phyloP scores from a whole-genome alignment of 805 yeast species.

The Saccharomycopsis schoenii region DNA sequence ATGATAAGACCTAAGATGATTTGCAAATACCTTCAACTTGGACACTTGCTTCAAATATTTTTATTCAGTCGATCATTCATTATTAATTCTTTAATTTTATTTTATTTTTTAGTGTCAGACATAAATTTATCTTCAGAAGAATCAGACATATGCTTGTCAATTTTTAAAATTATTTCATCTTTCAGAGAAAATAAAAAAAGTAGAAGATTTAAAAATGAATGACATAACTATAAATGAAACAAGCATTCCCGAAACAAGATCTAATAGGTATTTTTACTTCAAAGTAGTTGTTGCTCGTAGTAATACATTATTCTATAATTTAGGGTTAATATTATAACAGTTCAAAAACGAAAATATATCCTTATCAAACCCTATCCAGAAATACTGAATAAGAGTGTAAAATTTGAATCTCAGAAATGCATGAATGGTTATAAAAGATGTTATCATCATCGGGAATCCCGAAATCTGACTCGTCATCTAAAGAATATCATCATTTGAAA shows the following conservation, averaged over 20 bases:
- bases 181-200: constrained; percentile 3
- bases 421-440: constrained; percentile 80
- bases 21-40: no score
- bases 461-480: constrained; percentile 99
- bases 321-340: background rate
- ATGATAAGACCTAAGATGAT: no score
- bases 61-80: constrained; percentile 11
- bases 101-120: constrained; percentile 21
- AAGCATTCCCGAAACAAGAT: background rate
- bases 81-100: constrained; percentile 1
- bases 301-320: background rate
- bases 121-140: constrained; percentile 43
- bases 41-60: constrained; percentile 18
- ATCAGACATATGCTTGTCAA: constrained; percentile 99
- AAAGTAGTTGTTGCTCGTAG: background rate
- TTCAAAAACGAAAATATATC: background rate
- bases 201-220: background rate
- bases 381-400: background rate
- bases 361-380: background rate
- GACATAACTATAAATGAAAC: background rate
- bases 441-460: constrained; percentile 93
- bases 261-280: background rate
- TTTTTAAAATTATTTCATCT: constrained; percentile 42
- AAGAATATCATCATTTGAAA: constrained; percentile 35
- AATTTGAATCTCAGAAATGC: constrained; percentile 54